Percentiles rank a stretch among this genome's conserved stretches.
Evolutionary conservation across 2,329 filamentous ascomycete species (phyloP).

Genomic region (Talaromyces piceae): DNA sequence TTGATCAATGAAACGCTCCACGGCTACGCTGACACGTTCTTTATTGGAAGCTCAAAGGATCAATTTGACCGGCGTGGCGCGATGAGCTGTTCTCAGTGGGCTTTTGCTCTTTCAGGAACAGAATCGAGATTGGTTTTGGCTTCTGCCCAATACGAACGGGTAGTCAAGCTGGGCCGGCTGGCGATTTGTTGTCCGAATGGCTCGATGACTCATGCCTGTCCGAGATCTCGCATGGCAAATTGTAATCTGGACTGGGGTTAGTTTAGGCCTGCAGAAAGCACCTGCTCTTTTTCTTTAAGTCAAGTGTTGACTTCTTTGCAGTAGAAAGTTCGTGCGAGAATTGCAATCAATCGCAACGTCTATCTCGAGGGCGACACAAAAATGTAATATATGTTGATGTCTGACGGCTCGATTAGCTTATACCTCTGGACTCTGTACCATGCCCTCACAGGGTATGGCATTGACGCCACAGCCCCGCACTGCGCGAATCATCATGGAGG

Average conservation of each 20-base stretch:
- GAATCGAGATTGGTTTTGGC: conserved; percentile 2
- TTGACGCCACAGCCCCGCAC: not conserved
- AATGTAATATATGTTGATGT: not conserved
- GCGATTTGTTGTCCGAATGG: not conserved
- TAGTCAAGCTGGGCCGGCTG: not conserved
- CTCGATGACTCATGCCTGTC: not conserved
- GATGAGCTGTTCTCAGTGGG: not conserved
- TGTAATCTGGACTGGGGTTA: not conserved
- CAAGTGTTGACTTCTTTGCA: not conserved
- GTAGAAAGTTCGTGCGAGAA: not conserved
- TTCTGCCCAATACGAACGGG: conserved; percentile 1
- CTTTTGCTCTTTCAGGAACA: conserved; percentile 12
- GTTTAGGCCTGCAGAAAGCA: not conserved
- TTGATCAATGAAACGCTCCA: not conserved
- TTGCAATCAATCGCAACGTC: not conserved
- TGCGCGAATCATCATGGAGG: not conserved
- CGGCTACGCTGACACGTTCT: not conserved
- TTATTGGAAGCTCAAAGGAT: not conserved
- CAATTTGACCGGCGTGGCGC: not conserved
- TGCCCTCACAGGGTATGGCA: not conserved
- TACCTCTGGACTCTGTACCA: too few species aligned
- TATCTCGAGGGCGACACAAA: not conserved
- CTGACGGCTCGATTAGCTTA: too few species aligned
- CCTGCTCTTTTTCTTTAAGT: not conserved
- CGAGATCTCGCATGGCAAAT: not conserved